Percentiles rank a stretch among this genome's conserved stretches.
Evolutionary conservation across 2,329 filamentous ascomycete genomes (phyloP).

Genomic region (Penicillium sp.): DNA sequence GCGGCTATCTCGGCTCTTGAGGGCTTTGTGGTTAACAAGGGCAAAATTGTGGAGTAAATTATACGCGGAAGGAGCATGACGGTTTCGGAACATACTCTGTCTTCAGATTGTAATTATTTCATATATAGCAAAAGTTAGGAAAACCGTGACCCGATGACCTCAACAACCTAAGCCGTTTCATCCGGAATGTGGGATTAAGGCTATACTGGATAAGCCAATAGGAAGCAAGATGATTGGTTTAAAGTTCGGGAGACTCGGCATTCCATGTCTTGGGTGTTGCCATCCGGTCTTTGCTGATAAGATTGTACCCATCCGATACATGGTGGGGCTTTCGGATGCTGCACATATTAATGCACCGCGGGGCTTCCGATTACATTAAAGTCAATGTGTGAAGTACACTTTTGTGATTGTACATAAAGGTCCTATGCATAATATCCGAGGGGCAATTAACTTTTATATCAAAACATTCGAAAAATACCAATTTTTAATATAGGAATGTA

Average conservation of each 20-base stretch:
- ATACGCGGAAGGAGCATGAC: not conserved
- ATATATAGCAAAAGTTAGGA: not conserved
- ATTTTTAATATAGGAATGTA: not conserved
- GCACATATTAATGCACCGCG: not conserved
- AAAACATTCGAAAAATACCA: not conserved
- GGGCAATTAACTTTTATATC: not conserved
- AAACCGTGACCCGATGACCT: not conserved
- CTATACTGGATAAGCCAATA: constrained; percentile 7
- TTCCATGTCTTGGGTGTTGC: not conserved
- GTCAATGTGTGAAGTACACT: not conserved
- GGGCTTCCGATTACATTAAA: constrained; percentile 12
- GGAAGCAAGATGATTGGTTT: constrained; percentile 11
- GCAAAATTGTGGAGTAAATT: constrained; percentile 58
- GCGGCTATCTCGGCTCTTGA: constrained; percentile 84
- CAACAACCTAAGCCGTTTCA: not conserved
- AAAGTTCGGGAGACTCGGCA: constrained; percentile 11
- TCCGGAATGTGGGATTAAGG: not conserved
- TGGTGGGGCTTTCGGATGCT: constrained; percentile 18
- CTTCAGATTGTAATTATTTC: constrained; percentile 11
- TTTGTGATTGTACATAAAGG: not conserved
- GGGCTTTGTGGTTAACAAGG: constrained; percentile 92
- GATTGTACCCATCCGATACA: constrained; percentile 10
- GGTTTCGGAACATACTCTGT: constrained; percentile 4
- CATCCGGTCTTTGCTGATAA: constrained; percentile 8
- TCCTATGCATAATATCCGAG: not conserved